Evolutionary conservation across 192 early-diverging fungal species (phyloP).

Genomic region (Allomyces javanicus): DNA sequence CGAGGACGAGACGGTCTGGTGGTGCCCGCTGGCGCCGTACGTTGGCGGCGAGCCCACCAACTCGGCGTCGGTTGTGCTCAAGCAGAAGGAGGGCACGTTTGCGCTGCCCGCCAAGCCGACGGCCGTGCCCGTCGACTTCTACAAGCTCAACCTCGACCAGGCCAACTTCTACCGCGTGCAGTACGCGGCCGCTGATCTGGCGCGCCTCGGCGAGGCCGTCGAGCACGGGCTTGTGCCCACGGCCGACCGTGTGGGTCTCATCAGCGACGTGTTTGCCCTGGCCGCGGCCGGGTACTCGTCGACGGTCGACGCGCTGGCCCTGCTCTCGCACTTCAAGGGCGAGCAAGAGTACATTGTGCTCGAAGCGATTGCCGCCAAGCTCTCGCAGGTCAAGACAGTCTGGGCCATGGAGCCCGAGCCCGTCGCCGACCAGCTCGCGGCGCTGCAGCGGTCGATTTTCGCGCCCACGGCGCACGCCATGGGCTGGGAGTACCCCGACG

Average conservation of each 20-base stretch:
- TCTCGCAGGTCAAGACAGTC: constrained; percentile 24
- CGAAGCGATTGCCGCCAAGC: constrained; percentile 17
- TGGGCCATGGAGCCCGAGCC: constrained; percentile 23
- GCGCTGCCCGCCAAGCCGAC: constrained; percentile 4
- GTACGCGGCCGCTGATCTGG: constrained; percentile 13
- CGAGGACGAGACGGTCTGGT: constrained; percentile 44
- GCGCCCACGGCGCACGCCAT: constrained; percentile 31
- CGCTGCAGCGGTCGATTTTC: constrained; percentile 27
- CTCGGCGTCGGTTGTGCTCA: constrained; percentile 10
- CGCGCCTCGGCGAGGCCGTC: constrained; percentile 14
- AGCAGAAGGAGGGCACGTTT: constrained; percentile 15
- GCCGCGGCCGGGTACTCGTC: constrained; percentile 21
- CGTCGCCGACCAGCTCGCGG: constrained; percentile 20
- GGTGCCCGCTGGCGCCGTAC: constrained; percentile 30
- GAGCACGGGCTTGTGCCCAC: constrained; percentile 12
- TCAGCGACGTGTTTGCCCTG: constrained; percentile 23
- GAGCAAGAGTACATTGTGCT: constrained; percentile 33
- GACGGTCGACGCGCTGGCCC: constrained; percentile 15
- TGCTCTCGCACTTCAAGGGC: constrained; percentile 20
- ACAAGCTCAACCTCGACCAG: constrained; percentile 28
- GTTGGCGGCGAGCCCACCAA: not conserved
- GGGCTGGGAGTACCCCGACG: constrained; percentile 32
- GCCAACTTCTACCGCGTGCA: constrained; percentile 34
- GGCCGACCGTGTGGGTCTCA: constrained; percentile 24
- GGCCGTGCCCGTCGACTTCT: constrained; percentile 17